Evolutionary conservation across 2,329 filamentous ascomycete species (phyloP), one percentile per base, ranked within the genome.

Genomic region (Verticillium zaregamsianum): DNA sequence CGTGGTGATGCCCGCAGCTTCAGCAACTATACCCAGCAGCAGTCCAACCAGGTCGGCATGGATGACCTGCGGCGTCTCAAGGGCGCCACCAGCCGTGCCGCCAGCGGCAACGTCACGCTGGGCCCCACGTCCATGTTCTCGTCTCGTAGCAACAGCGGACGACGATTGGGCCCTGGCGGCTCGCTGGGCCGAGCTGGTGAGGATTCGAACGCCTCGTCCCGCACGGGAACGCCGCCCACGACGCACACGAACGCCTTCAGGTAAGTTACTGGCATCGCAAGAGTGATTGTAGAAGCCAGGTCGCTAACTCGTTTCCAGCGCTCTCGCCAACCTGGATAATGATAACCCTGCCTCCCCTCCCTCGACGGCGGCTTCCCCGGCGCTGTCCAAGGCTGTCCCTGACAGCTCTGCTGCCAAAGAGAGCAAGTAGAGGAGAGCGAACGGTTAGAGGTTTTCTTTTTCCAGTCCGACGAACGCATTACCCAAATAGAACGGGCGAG

Each of bases 231-330:
- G 57, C 93, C 93, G 61, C 91, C 93, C 55, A 84, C 85, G 59
- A 89, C 86, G 63, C 90, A 90, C 72, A 87, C 89, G 68, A 99
- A 99, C 82, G 90, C 93, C 69, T 99, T 97, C 81, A 94, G 92
- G 93, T 97, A 87, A 83, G 90, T 17, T 7, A 6, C 45, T 49
- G 8, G 9, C 37, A 8, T 11, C 6, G 3, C 23, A 25, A 25
- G 8, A 1, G 8, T 17, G 15, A n/a, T 35, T 39, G 2, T 33
- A 5, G 25, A 32, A 12, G 15, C 15, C 8, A 25, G 28, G 25
- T 55, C 5, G 20, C 37, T 56, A 45, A 45, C 31, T 25, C 32
- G 14, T 73, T 79, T 70, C 80, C 70, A 87, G 85, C 72, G 77
- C 86, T 66, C 78, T 87, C 65, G 85, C 83, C 69, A 86, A 79